Evolutionary conservation across 2,329 filamentous ascomycete species (phyloP).

Genomic region (Metarhizium guizhouense): DNA sequence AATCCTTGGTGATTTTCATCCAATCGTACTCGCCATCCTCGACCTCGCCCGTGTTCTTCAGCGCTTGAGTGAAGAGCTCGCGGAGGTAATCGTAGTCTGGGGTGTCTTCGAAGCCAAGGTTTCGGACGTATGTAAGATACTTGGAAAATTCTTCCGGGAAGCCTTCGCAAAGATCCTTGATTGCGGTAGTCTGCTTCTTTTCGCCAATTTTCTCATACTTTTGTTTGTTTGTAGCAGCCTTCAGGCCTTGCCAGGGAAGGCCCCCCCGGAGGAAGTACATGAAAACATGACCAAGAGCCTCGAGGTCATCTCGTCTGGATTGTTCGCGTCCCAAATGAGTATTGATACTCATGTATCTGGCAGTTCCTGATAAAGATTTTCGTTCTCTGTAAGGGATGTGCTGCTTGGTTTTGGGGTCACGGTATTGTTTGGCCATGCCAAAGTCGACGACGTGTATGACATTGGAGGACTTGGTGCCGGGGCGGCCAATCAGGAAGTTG

Average conservation of each 20-base stretch:
- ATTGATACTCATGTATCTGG: constrained; percentile 99
- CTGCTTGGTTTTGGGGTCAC: constrained; percentile 97
- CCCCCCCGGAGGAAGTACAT: constrained; percentile 67
- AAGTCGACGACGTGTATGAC: constrained; percentile 99
- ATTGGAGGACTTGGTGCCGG: constrained; percentile 87
- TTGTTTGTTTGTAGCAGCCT: constrained; percentile 76
- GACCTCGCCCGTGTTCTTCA: constrained; percentile 89
- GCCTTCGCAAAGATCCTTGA: constrained; percentile 93
- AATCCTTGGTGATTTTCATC: constrained; percentile 87
- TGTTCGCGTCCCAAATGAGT: constrained; percentile 95
- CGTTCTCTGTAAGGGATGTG: constrained; percentile 96
- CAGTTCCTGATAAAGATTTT: constrained; percentile 93
- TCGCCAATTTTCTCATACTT: constrained; percentile 99
- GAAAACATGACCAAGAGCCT: constrained; percentile 71
- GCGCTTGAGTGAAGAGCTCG: constrained; percentile 89
- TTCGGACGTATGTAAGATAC: constrained; percentile 93
- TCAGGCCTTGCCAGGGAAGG: constrained; percentile 63
- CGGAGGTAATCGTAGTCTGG: constrained; percentile 97
- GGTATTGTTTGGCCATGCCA: constrained; percentile 98
- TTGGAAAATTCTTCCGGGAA: constrained; percentile 98
- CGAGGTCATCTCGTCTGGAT: constrained; percentile 89
- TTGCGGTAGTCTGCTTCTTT: constrained; percentile 97
- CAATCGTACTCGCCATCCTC: constrained; percentile 99
- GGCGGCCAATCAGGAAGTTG: constrained; percentile 98
- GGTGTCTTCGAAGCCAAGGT: constrained; percentile 95